Base-by-base conservation (phyloP, 805 yeast genomes). In the Candida silvicultrix region DNA sequence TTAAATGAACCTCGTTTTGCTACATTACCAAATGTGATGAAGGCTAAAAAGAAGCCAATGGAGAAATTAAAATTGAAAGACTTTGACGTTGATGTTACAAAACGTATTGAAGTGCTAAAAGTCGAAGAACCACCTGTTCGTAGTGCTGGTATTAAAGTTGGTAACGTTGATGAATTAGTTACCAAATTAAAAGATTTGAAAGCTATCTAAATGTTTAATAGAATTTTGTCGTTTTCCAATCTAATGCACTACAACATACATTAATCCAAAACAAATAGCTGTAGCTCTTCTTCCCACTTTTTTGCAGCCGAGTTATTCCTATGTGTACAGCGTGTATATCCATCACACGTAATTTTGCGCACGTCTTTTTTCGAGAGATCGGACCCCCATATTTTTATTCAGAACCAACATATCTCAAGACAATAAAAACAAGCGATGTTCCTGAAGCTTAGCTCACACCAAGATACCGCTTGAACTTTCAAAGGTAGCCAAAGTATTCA, bases 41-140 rank as follows among this genome's bases (percentile, higher is more conserved):
- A 94, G 74, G 98, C 98, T 46, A 94, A 94, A 74, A 90, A 90
- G 80, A 90, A 89, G 74, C 96, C 96, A 4, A 73, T 90, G 63
- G 88, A 81, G 73, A 79, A 60, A 64, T 78, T 66, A 67, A 76
- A 70, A 65, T 66, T 82, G 19, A 70, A 61, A n/a, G 95, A 86
- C 56, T 77, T 87, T 49, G 85, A 83, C n/a, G 74, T 85, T 31
- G 85, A 83, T 39, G 61, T 80, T 11, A 64, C 77, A 29, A 75
- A 78, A 34, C 78, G 92, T 57, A 67, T 90, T 49, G 81, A 86
- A 61, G 72, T 81, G 3, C 59, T 87, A 48, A 78, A 81, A 61
- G 83, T 94, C 15, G 81, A 81, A 55, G 97, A 94, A 63, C 99
- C 99, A 22, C 81, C 90, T 19, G 73, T 74, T 40, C 84, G 97